Percentiles rank a stretch among this genome's conserved stretches.
Evolutionary conservation across 1,284 basidiomycete species (phyloP).

Genomic region (Kwoniella shivajii): DNA sequence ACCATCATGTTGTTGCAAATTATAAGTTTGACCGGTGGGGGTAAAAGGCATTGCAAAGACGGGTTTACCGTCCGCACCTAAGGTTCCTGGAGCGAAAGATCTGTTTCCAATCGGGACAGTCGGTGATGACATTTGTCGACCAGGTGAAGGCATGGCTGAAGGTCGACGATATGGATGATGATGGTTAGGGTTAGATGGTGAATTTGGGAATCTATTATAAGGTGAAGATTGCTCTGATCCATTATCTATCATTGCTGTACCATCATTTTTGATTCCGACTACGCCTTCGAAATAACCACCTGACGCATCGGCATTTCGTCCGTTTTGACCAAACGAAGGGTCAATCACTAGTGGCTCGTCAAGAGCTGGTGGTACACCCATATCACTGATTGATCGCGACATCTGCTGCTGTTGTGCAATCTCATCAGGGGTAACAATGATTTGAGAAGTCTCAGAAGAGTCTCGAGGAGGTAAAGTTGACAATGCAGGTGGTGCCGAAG

Average conservation of each 20-base stretch:
- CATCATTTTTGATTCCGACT: slow-evolving; percentile 31
- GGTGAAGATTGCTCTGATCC: slow-evolving; percentile 24
- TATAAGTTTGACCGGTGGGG: slow-evolving; percentile 8
- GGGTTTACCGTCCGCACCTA: slow-evolving; percentile 38
- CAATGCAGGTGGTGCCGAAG: slow-evolving; percentile 41
- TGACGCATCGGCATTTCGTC: slow-evolving; percentile 16
- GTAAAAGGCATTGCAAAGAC: slow-evolving; percentile 43
- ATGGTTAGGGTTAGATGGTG: slow-evolving; percentile 26
- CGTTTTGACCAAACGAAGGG: slow-evolving; percentile 15
- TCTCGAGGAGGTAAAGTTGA: slow-evolving; percentile 37
- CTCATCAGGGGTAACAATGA: slow-evolving; percentile 49
- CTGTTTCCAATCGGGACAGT: slow-evolving; percentile 15
- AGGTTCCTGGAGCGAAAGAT: slow-evolving; percentile 9
- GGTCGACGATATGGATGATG: slow-evolving; percentile 41
- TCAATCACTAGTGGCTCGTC: slow-evolving; percentile 31
- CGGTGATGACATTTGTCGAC: neutral
- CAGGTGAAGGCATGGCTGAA: slow-evolving; percentile 8
- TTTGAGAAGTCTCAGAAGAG: slow-evolving; percentile 38
- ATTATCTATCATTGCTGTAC: slow-evolving; percentile 27
- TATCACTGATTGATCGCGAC: slow-evolving; percentile 11
- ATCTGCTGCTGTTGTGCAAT: slow-evolving; percentile 23
- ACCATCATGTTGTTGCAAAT: slow-evolving; percentile 14
- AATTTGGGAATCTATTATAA: slow-evolving; percentile 29
- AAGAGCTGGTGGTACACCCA: slow-evolving; percentile 4
- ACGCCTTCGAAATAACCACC: slow-evolving; percentile 44